Base-by-base conservation (phyloP, 345 rosid species). In the Eucalyptus fibrosa region DNA sequence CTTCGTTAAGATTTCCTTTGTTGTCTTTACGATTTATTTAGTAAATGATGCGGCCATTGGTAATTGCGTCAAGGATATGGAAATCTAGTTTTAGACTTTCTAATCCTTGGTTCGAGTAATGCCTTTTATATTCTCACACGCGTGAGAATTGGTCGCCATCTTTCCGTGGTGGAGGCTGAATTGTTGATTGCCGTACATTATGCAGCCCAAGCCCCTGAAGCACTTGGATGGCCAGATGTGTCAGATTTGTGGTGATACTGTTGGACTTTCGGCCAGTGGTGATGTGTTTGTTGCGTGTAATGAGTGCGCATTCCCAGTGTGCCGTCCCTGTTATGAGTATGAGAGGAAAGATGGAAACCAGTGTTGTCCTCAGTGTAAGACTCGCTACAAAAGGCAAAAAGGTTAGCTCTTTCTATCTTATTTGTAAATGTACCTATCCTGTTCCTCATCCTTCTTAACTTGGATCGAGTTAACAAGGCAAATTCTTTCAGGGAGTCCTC, bases 261-360 rank as follows among this genome's bases (percentile, higher is more conserved):
- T 94, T 88, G 99, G 98, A 87, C 90, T 90, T 34, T 88, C 95
- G 40, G 94, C 95, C 72, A 92, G 65, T 30, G 95, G 96, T 50
- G 99, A 97, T 94, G 89, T 94, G 81, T 98, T 97, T 90, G 99
- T 98, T 87, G 99, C 99, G 91, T 98, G 99, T 91, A 97, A 97
- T 91, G 99, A 98, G 92, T 98, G 99, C 93, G 99, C 95, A 81
- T 98, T 97, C 92, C 99, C 99, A 42, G 99, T 98, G 90, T 98
- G 99, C 90, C 95, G 97, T 28, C 97, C 99, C 92, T 98, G 99
- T 89, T 98, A 98, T 32, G 99, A 98, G 93, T 98, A 98, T 87
- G 99, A 98, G 92, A 95, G 99, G 88, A 98, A 97, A 92, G 99
- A 98, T 90, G 99, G 99, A 62, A 97, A 98, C 88, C 99, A 96